Conservation (phyloP, 495 filamentous ascomycete species). For the Immersiella caudata region DNA sequence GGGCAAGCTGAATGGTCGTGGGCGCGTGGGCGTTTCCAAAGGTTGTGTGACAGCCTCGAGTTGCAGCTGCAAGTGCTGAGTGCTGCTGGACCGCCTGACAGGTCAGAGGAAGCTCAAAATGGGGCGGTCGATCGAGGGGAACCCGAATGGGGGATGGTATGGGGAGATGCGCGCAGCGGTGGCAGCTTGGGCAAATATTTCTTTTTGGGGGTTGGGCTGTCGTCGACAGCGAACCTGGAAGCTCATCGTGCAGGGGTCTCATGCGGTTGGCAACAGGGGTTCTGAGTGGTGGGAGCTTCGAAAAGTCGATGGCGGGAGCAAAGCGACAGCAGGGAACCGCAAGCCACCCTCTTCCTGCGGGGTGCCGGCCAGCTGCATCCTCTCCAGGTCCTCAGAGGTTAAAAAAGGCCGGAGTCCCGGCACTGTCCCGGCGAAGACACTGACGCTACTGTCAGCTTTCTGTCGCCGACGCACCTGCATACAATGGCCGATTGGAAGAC, state of each 20-base stretch:
- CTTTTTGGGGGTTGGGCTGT: constrained; percentile 6
- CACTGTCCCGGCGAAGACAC: not conserved
- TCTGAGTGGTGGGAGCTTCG: not conserved
- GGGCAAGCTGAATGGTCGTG: not conserved
- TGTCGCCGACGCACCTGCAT: not conserved
- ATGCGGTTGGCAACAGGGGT: not conserved
- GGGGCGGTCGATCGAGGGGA: not conserved
- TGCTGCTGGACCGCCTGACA: not conserved
- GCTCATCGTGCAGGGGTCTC: constrained; percentile 1
- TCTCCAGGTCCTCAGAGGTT: not conserved
- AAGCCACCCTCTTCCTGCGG: not conserved
- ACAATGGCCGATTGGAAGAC: not conserved
- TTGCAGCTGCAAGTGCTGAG: constrained; percentile 1
- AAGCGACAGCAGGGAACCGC: not conserved
- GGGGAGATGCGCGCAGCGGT: not conserved
- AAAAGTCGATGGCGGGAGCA: constrained; percentile 18
- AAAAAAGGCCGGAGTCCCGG: not conserved
- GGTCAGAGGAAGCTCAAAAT: not conserved
- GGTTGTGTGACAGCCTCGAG: not conserved
- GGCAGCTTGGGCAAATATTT: constrained; percentile 15
- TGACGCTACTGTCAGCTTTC: not conserved
- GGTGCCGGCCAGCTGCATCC: not conserved
- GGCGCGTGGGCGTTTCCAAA: constrained; percentile 1
- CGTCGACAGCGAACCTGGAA: constrained; percentile 2
- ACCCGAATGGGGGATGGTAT: not conserved